A percentile compares a stretch with the other conserved stretches of the same genome.
These are phyloP conservation scores for Camptophora hylomeconis DNA, from an alignment of 2,329 filamentous ascomycete genomes.

Conservation along the genomic window DNA sequence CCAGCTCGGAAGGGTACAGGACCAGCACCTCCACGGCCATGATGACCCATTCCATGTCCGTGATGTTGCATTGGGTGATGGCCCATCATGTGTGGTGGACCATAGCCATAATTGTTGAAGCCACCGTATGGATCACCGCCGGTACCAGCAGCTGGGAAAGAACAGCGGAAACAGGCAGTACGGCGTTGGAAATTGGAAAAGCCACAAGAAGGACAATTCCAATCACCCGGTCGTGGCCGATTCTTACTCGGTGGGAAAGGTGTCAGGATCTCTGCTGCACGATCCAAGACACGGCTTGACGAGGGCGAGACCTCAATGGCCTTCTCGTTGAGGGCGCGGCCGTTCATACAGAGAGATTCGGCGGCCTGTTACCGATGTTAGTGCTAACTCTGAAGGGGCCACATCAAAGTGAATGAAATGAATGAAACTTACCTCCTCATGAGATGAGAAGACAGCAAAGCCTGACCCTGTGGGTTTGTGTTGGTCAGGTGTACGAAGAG, in stretches of 20 bases:
- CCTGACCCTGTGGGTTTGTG: conserved; percentile 98
- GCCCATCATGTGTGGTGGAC: conserved; percentile 67
- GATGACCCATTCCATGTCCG: conserved; percentile 36
- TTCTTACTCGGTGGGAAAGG: conserved; percentile 99
- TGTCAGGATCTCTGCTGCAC: conserved; percentile 87
- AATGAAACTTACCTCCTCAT: conserved; percentile 74
- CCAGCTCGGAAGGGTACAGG: conserved; percentile 95
- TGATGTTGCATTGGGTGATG: conserved; percentile 55
- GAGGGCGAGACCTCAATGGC: conserved; percentile 97
- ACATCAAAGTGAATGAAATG: conserved; percentile 4
- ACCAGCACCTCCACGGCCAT: conserved; percentile 55
- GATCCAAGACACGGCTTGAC: conserved; percentile 89
- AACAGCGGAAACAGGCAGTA: conserved; percentile 97
- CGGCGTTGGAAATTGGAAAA: conserved; percentile 99
- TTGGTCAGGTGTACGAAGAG: conserved; percentile 89
- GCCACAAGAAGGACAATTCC: conserved; percentile 96
- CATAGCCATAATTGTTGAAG: conserved; percentile 45
- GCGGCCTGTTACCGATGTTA: conserved; percentile 53
- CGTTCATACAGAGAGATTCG: conserved; percentile 98
- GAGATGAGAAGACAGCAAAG: conserved; percentile 96
- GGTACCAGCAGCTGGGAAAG: conserved; percentile 85
- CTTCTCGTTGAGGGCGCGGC: conserved; percentile 93
- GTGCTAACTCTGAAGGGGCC: conserved; percentile 1
- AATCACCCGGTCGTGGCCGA: conserved; percentile 88
- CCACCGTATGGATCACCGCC: conserved; percentile 57